Evolutionary conservation across 1,284 basidiomycete species (phyloP).

Genomic region (Heterobasidion annosum): DNA sequence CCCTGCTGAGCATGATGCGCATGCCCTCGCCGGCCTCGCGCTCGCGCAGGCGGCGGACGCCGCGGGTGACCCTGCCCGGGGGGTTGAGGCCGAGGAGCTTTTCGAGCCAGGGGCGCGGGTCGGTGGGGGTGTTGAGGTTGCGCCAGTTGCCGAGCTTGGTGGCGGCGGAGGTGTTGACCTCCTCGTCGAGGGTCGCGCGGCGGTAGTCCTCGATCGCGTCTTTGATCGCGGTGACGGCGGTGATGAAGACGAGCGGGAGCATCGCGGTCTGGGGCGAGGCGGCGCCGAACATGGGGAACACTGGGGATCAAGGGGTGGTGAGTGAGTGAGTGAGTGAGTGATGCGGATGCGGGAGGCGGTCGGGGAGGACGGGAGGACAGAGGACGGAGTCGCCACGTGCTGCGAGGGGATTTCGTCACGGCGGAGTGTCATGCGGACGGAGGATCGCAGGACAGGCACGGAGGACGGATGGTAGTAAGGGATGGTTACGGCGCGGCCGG

Average conservation of each 20-base stretch:
- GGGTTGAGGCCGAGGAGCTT: constrained; percentile 57
- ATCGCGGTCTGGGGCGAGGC: constrained; percentile 79
- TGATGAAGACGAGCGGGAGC: constrained; percentile 83
- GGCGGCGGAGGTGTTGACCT: constrained; percentile 85
- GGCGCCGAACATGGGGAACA: constrained; percentile 89
- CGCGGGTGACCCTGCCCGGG: constrained; percentile 74
- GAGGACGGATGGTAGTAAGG: too few species aligned
- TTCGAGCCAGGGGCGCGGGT: constrained; percentile 71
- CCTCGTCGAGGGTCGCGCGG: constrained; percentile 78
- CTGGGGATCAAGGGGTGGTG: constrained; percentile 23
- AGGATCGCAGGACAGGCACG: too few species aligned
- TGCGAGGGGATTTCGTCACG: too few species aligned
- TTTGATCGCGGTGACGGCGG: constrained; percentile 87
- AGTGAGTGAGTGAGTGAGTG: not conserved
- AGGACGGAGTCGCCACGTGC: too few species aligned
- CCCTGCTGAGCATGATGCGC: constrained; percentile 51
- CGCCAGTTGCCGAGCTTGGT: constrained; percentile 83
- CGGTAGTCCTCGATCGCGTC: constrained; percentile 94
- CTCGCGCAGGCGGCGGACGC: constrained; percentile 80
- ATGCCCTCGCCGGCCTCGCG: constrained; percentile 66
- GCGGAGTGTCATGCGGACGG: too few species aligned
- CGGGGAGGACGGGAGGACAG: too few species aligned
- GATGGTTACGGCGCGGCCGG: too few species aligned
- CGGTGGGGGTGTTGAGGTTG: constrained; percentile 83
- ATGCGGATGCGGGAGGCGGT: not conserved